phyloP scores from a whole-genome alignment of 306 rosid genomes.

The Prunus mume region DNA sequence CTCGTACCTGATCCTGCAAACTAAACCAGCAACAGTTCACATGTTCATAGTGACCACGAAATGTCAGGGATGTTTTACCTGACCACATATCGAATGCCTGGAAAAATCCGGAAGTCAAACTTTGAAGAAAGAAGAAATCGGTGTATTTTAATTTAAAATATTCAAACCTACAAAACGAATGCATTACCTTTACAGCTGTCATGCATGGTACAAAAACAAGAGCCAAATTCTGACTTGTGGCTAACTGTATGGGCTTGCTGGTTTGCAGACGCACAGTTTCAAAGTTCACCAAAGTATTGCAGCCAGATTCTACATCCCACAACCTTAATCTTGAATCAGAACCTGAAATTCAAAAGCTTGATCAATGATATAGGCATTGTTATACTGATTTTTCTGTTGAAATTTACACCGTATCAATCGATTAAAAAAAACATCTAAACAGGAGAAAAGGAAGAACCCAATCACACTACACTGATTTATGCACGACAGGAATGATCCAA shows the following conservation, averaged over 20 bases:
- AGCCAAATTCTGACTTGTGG: slow-evolving; percentile 65
- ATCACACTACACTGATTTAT: not conserved
- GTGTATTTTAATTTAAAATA: not conserved
- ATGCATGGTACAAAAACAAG: slow-evolving; percentile 93
- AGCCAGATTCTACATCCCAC: slow-evolving; percentile 92
- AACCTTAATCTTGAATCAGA: slow-evolving; percentile 93
- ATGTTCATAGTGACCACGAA: slow-evolving; percentile 80
- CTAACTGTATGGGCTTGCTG: slow-evolving; percentile 85
- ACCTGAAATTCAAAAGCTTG: slow-evolving; percentile 43
- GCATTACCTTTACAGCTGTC: slow-evolving; percentile 72
- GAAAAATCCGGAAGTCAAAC: slow-evolving; percentile 28
- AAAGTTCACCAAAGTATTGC: slow-evolving; percentile 87
- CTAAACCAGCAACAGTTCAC: slow-evolving; percentile 86
- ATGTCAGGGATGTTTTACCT: slow-evolving; percentile 55
- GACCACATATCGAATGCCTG: slow-evolving; percentile 91
- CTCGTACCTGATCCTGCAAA: slow-evolving; percentile 73
- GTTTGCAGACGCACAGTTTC: slow-evolving; percentile 88
- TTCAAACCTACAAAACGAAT: slow-evolving; percentile 8
- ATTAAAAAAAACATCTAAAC: not conserved
- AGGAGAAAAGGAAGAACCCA: not conserved
- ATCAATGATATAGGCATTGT: not conserved
- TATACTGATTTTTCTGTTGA: not conserved
- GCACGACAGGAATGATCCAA: not conserved
- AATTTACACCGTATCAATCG: not conserved
- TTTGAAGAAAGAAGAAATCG: not conserved